Base-by-base conservation (phyloP, 805 yeast genomes). In the Ogataea populi-albae region DNA sequence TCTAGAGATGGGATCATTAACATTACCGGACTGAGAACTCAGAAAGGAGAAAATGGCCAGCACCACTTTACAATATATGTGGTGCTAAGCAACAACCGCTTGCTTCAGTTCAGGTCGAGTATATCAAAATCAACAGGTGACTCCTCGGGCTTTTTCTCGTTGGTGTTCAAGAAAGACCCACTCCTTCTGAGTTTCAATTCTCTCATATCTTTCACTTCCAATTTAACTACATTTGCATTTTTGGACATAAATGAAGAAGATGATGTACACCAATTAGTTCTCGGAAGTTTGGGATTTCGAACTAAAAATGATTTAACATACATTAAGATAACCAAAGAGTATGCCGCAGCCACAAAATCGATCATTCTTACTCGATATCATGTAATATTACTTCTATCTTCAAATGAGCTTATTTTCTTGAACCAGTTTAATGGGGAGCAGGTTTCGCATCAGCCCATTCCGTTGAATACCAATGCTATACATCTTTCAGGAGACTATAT, bases 351-450 rank as follows among this genome's bases (percentile, higher is more conserved):
- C 15, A 30, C 68, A 18, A 55, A 59, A 27, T 64, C 72, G 6
- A 49, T 77, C 2, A 41, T 70, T 2, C 46, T 81, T 18, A 71
- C 84, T 0, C 66, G 69, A 31, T 81, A 71, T 45, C 84, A 81
- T 52, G 47, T 79, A 2, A 41, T 80, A 1, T 41, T 76, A 4
- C 53, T 80, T 3, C 55, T 72, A 10, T 70, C 69, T 2, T 23
- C 30, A 3, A 68, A 68, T 34, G 52, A 70, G 14, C 40, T 77
- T 4, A 49, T 68, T 5, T 53, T 66, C 1, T 66, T 70, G 26
- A 80, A 78, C 45, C 74, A 75, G 37, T 55, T 81, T 22, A 75
- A 69, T 42, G 73, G 71, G 37, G 59, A 70, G 30, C 51, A 69
- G 4, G 74, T 71, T 25, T 53, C 64, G 1, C 54, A 76, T 4